Conservation (phyloP, 805 yeast genomes). For the Candida silvicultrix region DNA sequence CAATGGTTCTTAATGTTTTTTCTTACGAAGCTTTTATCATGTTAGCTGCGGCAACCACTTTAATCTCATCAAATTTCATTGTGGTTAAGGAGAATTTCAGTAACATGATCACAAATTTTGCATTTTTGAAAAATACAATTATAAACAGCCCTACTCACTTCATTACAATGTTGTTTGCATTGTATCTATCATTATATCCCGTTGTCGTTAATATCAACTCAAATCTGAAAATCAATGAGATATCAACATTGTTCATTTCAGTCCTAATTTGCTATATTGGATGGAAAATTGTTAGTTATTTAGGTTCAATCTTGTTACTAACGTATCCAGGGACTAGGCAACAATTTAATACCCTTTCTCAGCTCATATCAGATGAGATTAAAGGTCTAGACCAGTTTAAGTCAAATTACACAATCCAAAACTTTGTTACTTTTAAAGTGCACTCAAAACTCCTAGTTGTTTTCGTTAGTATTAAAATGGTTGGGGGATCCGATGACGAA, state of each 20-base stretch:
- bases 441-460: constrained; percentile 56
- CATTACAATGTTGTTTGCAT: constrained; percentile 37
- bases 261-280: constrained; percentile 40
- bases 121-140: constrained; percentile 13
- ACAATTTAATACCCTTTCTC: constrained; percentile 30
- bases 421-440: constrained; percentile 51
- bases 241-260: constrained; percentile 40
- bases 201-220: constrained; percentile 13
- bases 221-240: constrained; percentile 32
- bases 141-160: constrained; percentile 28
- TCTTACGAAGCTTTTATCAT: constrained; percentile 25
- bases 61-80: constrained; percentile 25
- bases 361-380: constrained; percentile 39
- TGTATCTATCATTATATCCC: constrained; percentile 36
- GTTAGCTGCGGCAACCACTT: constrained; percentile 23
- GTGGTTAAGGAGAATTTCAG: background rate
- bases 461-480: constrained; percentile 48
- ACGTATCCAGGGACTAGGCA: constrained; percentile 43
- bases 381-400: constrained; percentile 45
- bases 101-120: background rate
- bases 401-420: constrained; percentile 38
- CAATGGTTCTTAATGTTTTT: constrained; percentile 15
- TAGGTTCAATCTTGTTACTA: constrained; percentile 47
- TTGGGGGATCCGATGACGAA: constrained; percentile 69
- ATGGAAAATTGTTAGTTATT: constrained; percentile 42